Base-by-base conservation (phyloP, 2,329 filamentous ascomycete genomes). In the Endothia cerciana region DNA sequence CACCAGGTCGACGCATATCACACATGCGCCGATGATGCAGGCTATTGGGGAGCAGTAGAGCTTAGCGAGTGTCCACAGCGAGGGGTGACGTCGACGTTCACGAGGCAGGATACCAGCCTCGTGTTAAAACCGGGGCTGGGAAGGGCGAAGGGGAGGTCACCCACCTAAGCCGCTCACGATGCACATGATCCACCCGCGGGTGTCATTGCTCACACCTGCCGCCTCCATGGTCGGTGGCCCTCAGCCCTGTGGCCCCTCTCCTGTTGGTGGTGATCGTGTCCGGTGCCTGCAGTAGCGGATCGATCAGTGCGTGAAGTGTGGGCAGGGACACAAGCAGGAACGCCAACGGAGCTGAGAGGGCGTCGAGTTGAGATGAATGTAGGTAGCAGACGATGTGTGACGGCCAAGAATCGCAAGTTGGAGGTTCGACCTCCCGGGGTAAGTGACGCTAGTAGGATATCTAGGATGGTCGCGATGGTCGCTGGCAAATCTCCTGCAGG, bases 141-240 rank as follows among this genome's bases (percentile, higher is more conserved):
- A 43, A 58, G 30, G 30, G 51, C 4, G 41, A 53, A 43, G 56
- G 55, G 60, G n/a, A 40, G 63, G 68, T 71, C 66, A 82, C 85
- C 65, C 72, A 89, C 87, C 87, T 69, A 88, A 79, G 63, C 93
- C 88, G 74, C 93, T 97, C 77, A 94, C 92, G 70, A 93, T 83
- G 73, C 85, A 89, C 91, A 98, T 92, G 72, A 98, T 90, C 94
- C 94, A 98, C 73, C 95, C 94, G 70, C 93, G 88, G 69, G 90
- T 90, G 81, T 98, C 94, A 81, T 94, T 95, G 75, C 88, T 85
- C 70, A 91, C 74, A 43, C 73, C 77, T 60, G 71, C 72, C 64
- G 70, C 71, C 63, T 76, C 76, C 80, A 83, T 84, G 75, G 73
- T 74, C 71, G 69, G 71, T 28, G 60, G 63, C 62, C 53, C 53